phyloP scores from a whole-genome alignment of 2,329 filamentous ascomycete genomes.

The Verticillium tricorpus region DNA sequence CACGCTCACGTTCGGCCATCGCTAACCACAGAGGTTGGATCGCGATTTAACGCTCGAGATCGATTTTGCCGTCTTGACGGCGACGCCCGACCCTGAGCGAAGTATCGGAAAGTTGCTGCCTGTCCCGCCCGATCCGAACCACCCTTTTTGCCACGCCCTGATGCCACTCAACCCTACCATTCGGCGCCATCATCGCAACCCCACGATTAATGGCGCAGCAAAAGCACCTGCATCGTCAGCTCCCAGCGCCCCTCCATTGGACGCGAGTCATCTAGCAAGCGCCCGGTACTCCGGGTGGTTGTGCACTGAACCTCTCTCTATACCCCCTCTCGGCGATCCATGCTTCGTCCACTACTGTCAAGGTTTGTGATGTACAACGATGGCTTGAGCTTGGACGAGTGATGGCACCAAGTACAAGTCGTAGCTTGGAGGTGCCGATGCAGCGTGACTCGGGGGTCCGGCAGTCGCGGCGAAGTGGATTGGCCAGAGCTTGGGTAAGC shows the following conservation, averaged over 20 bases:
- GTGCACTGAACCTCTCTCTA: neutral
- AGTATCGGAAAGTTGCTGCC: neutral
- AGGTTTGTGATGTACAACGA: neutral
- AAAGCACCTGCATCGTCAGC: neutral
- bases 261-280: neutral
- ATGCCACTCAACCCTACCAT: neutral
- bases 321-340: neutral
- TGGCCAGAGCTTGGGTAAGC: neutral
- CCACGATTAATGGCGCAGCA: slow-evolving; percentile 1
- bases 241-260: neutral
- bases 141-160: neutral
- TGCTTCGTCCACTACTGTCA: neutral
- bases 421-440: neutral
- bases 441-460: neutral
- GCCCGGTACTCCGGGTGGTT: neutral
- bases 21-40: neutral
- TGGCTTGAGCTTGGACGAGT: neutral
- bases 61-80: neutral
- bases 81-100: neutral
- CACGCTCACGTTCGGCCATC: neutral
- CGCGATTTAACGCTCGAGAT: neutral
- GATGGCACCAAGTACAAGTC: neutral
- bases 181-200: neutral
- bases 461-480: neutral
- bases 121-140: neutral